Conservation (phyloP, 345 rosid species). For the Clarkia xantiana region DNA sequence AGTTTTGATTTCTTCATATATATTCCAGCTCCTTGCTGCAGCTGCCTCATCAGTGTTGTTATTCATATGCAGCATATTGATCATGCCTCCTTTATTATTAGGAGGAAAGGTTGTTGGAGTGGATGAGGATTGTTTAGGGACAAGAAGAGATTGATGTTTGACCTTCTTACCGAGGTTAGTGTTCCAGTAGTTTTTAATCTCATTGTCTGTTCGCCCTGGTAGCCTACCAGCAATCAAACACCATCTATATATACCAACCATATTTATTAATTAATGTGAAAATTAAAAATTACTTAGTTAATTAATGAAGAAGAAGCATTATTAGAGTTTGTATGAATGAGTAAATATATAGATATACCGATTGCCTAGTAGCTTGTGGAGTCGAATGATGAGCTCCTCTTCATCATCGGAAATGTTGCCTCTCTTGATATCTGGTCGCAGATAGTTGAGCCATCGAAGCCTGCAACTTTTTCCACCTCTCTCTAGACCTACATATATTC, state of each 20-base stretch:
- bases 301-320: not conserved
- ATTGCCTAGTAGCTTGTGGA: slow-evolving; percentile 13
- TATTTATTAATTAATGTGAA: not conserved
- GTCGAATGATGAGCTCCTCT: slow-evolving; percentile 16
- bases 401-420: slow-evolving; percentile 14
- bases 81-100: no score
- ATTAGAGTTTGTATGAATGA: no score
- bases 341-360: not conserved
- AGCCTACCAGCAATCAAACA: slow-evolving; percentile 11
- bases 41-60: not conserved
- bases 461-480: slow-evolving; percentile 17
- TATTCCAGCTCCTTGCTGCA: not conserved
- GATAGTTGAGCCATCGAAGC: slow-evolving; percentile 15
- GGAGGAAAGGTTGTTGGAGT: no score
- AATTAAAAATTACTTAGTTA: not conserved
- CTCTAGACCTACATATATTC: slow-evolving; percentile 5
- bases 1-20: not conserved
- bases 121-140: no score
- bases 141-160: not conserved
- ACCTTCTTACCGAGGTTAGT: slow-evolving; percentile 5
- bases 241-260: slow-evolving; percentile 3
- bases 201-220: slow-evolving; percentile 13
- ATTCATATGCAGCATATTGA: no score
- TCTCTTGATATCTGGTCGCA: slow-evolving; percentile 11
- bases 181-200: slow-evolving; percentile 15